Evolutionary conservation across 139 green algal species (phyloP).

Genomic region (Coelastrella sp.): DNA sequence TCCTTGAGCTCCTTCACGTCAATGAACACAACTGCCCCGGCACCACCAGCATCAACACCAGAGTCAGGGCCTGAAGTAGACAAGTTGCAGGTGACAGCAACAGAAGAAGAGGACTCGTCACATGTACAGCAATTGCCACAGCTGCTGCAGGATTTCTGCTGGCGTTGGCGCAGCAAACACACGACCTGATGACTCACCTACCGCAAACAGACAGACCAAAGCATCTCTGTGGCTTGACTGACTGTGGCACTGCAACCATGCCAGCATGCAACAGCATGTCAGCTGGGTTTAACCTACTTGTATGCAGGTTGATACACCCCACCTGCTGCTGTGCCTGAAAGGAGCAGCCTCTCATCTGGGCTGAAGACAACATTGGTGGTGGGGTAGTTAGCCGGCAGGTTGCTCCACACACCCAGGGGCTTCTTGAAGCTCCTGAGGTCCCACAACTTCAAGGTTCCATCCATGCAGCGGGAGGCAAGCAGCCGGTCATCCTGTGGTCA

Average conservation of each 20-base stretch:
- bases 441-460: conserved; percentile 93
- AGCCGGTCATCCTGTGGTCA: conserved; percentile 62
- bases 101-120: not conserved
- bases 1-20: conserved; percentile 53
- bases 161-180: too few relatives aligned
- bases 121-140: too few relatives aligned
- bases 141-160: too few relatives aligned
- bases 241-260: too few relatives aligned
- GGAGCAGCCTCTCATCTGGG: conserved; percentile 83
- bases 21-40: conserved; percentile 66
- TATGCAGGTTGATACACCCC: not conserved
- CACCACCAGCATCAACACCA: conserved; percentile 58
- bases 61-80: conserved; percentile 64
- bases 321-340: conserved; percentile 76
- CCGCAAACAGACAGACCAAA: not conserved
- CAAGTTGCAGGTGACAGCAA: not conserved
- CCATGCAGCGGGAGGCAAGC: conserved; percentile 81
- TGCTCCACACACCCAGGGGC: conserved; percentile 69
- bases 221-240: too few relatives aligned
- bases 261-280: too few relatives aligned
- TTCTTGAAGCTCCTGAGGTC: conserved; percentile 82
- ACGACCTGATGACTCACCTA: too few relatives aligned
- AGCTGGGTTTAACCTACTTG: too few relatives aligned
- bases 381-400: conserved; percentile 71
- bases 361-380: conserved; percentile 81